These are phyloP conservation scores for Arachis monticola DNA, from an alignment of 331 rosid genomes.

Conservation along the genomic window DNA sequence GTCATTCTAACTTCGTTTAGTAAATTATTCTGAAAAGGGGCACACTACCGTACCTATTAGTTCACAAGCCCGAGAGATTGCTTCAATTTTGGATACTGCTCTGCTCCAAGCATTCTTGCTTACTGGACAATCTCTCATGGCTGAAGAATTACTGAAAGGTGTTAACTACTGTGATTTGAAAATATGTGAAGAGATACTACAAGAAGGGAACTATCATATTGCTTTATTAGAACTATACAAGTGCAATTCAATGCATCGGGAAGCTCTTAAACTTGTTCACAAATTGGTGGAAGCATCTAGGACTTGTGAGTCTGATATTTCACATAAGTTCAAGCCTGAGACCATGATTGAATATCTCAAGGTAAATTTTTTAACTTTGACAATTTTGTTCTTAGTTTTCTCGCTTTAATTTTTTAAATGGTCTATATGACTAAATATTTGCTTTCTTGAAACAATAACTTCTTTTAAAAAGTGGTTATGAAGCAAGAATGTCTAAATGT, in stretches of 20 bases:
- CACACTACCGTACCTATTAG: conserved; percentile 62
- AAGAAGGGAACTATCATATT: conserved; percentile 59
- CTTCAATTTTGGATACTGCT: conserved; percentile 86
- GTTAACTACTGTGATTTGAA: conserved; percentile 84
- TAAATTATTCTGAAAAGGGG: conserved; percentile 60
- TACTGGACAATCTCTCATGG: conserved; percentile 77
- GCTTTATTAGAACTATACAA: conserved; percentile 86
- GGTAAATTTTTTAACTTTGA: conserved; percentile 51
- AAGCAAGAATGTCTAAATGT: neutral
- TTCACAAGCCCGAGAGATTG: conserved; percentile 92
- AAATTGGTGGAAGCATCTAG: conserved; percentile 77
- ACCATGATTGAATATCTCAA: conserved; percentile 93
- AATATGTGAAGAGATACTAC: conserved; percentile 85
- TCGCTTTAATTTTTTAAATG: neutral
- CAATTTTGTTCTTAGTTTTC: conserved; percentile 18
- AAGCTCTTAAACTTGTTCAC: conserved; percentile 89
- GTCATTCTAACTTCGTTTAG: conserved; percentile 22
- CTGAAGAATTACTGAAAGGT: conserved; percentile 76
- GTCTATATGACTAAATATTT: neutral
- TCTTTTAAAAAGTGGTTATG: neutral
- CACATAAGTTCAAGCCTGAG: conserved; percentile 78
- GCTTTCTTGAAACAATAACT: neutral
- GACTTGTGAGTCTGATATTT: conserved; percentile 60
- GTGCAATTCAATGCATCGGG: conserved; percentile 87
- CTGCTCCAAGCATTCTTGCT: conserved; percentile 90